Base-by-base conservation (phyloP, 2,329 filamentous ascomycete genomes). In the Colletotrichum musicola region DNA sequence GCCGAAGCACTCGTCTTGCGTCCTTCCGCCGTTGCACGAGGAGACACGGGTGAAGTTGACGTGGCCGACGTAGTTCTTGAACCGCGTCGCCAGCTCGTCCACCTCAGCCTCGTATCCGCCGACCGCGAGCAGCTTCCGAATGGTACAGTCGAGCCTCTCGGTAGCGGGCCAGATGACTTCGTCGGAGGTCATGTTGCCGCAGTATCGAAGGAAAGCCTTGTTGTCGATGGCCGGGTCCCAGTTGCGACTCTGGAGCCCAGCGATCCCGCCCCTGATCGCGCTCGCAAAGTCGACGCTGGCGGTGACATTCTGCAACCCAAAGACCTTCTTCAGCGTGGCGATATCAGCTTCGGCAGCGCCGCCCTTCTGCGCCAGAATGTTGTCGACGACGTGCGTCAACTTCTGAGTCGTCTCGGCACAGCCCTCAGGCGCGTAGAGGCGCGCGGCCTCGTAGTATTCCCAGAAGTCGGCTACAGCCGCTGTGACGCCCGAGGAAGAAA, bases 401-500 rank as follows among this genome's bases (percentile, higher is more conserved):
- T 83, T 89, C 75, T 92, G 89, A 0, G 89, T 90, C 1, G 85
- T 85, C 1, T 82, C 79, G 35, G 94, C 85, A 75, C 93, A 96
- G 20, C 87, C 86, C 0, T 84, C 78, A 73, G 86, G 86, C 0
- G 81, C 81, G 66, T 80, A 88, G 18, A 83, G 75, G 1, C 83
- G 81, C 0, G 83, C 83, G 1, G 85, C 86, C 73, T 88, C 85
- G 50, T 78, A 84, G 72, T 89, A 89, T 73, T 86, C 76, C 85
- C 92, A 95, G 78, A 90, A 95, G 73, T 96, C 92, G 71, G 89
- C 90, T 56, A 96, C 91, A 4, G 93, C 93, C 64, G 88, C 87
- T 0, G 92, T 93, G 0, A 96, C 93, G 0, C 92, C 94, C 0
- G 92, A 95, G 0, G 92, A 94, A 0, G 92, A 91, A 54, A 97